A percentile compares a stretch with the other conserved stretches of the same genome.
Evolutionary conservation across 2,329 filamentous ascomycete genomes (phyloP).

Genomic region (Akanthomyces uredinophilus): DNA sequence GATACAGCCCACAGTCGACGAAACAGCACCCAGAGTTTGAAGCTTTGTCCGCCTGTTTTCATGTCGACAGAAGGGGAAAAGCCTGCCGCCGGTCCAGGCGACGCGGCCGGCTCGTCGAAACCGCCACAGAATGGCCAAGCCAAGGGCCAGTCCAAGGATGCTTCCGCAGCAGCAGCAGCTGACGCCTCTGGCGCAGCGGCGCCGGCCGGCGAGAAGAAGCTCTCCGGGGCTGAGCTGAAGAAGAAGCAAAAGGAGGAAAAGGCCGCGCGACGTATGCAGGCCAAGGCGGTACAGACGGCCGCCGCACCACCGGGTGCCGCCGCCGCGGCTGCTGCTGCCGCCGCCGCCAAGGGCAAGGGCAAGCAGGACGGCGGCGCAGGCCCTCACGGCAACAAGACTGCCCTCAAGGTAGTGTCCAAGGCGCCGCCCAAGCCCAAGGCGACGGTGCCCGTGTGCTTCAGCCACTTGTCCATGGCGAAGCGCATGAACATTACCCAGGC

Average conservation of each 20-base stretch:
- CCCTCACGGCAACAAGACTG: slow-evolving; percentile 23
- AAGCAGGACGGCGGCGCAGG: slow-evolving; percentile 41
- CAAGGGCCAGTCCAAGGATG: slow-evolving; percentile 22
- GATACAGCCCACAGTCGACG: slow-evolving; percentile 15
- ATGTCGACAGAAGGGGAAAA: slow-evolving; percentile 31
- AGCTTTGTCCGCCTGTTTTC: neutral
- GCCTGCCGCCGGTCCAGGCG: slow-evolving; percentile 24
- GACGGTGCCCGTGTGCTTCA: slow-evolving; percentile 67
- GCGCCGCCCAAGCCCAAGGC: slow-evolving; percentile 47
- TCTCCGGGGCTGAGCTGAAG: slow-evolving; percentile 76
- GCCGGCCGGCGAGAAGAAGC: slow-evolving; percentile 45
- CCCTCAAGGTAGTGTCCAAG: slow-evolving; percentile 33
- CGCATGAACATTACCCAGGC: slow-evolving; percentile 51
- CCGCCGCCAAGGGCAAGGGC: slow-evolving; percentile 40
- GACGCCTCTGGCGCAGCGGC: slow-evolving; percentile 5
- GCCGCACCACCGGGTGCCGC: slow-evolving; percentile 35
- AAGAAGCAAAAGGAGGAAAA: slow-evolving; percentile 89
- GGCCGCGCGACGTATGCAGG: slow-evolving; percentile 72
- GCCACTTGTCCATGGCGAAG: slow-evolving; percentile 69
- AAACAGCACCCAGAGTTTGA: slow-evolving; percentile 11
- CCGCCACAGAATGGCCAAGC: slow-evolving; percentile 22
- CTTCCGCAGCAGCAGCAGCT: neutral
- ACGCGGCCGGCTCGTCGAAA: slow-evolving; percentile 20
- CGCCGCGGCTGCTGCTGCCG: slow-evolving; percentile 33
- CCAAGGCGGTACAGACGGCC: slow-evolving; percentile 51